Evolutionary conservation across 208 protist genomes (phyloP).

Genomic region (Crithidia mellificae): DNA sequence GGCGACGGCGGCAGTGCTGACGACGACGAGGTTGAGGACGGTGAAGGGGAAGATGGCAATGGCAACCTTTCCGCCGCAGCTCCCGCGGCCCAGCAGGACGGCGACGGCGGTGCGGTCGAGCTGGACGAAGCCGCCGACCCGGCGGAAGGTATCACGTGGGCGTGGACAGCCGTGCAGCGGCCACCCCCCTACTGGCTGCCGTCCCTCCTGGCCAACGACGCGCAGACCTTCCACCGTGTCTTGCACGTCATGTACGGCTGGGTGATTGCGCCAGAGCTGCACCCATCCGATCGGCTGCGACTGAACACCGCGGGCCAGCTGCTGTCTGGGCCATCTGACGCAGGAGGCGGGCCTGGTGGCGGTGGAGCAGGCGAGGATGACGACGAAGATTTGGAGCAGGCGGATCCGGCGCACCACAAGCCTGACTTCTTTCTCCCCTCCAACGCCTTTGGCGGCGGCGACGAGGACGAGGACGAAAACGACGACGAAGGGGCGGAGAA

Average conservation of each 20-base stretch:
- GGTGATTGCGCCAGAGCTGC: conserved; percentile 44
- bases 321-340: conserved; percentile 1
- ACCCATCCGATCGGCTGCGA: conserved; percentile 28
- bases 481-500: conserved; percentile 21
- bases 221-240: conserved; percentile 48
- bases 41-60: conserved; percentile 17
- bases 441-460: conserved; percentile 17
- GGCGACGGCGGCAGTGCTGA: neutral
- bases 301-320: conserved; percentile 15
- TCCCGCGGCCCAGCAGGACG: neutral
- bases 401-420: conserved; percentile 27
- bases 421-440: conserved; percentile 21
- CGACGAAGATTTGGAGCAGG: conserved; percentile 18
- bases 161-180: conserved; percentile 17
- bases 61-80: neutral
- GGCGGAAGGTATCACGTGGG: conserved; percentile 16
- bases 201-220: conserved; percentile 65
- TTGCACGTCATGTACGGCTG: conserved; percentile 77
- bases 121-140: conserved; percentile 30
- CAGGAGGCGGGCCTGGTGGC: too few species aligned
- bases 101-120: neutral
- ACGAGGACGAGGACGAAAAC: neutral
- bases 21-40: conserved; percentile 32
- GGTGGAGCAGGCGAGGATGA: conserved; percentile 21
- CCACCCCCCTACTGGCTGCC: conserved; percentile 69